Percentiles rank a stretch among this genome's conserved stretches.
phyloP scores from a whole-genome alignment of 805 yeast genomes.

The Alloascoidea africana region DNA sequence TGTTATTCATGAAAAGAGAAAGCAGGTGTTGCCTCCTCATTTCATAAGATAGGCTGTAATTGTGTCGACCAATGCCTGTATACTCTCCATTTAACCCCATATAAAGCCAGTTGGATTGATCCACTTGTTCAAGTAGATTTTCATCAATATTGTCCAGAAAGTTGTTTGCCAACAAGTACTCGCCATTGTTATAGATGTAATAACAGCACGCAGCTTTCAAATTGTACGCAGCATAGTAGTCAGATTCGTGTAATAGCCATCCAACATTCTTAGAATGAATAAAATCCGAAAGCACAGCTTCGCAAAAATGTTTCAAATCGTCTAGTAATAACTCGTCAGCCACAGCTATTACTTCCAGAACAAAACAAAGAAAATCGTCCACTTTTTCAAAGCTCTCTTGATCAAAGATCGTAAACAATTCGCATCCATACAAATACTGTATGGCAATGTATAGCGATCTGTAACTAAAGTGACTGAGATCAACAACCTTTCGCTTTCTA shows the following conservation, averaged over 20 bases:
- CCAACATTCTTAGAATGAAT: constrained; percentile 50
- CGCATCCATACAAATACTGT: constrained; percentile 41
- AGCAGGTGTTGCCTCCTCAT: neutral
- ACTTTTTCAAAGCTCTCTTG: constrained; percentile 14
- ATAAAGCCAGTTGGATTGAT: too few species aligned
- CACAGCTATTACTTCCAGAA: constrained; percentile 42
- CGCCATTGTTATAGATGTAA: constrained; percentile 54
- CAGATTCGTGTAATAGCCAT: constrained; percentile 37
- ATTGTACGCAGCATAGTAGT: constrained; percentile 32
- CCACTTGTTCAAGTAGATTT: constrained; percentile 5
- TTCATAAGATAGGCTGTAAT: too few species aligned
- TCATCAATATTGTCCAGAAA: constrained; percentile 20
- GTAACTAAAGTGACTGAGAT: constrained; percentile 27
- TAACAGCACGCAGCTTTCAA: constrained; percentile 48
- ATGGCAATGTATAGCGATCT: constrained; percentile 33
- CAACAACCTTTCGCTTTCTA: constrained; percentile 8
- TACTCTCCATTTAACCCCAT: too few species aligned
- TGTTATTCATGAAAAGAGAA: neutral
- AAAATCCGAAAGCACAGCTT: constrained; percentile 28
- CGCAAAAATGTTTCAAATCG: constrained; percentile 45
- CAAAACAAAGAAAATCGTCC: constrained; percentile 31
- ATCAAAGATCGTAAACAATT: constrained; percentile 24
- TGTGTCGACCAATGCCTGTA: too few species aligned
- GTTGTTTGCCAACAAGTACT: constrained; percentile 37
- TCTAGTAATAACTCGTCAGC: constrained; percentile 50